Percentiles rank a stretch among this genome's conserved stretches.
phyloP scores from a whole-genome alignment of 2,329 filamentous ascomycete genomes.

The Nemania sp. region DNA sequence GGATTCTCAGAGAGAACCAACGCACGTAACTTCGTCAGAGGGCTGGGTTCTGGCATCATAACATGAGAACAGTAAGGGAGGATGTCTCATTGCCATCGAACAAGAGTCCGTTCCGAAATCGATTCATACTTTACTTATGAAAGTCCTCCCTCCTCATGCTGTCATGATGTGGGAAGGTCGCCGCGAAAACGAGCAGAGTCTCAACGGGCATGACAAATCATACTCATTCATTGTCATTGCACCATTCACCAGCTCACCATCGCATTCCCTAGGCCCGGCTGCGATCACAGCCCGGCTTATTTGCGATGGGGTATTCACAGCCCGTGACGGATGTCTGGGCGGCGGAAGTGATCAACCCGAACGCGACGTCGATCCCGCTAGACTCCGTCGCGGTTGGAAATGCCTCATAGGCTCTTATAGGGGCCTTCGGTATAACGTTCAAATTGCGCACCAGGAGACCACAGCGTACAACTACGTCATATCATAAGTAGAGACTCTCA shows the following conservation, averaged over 20 bases:
- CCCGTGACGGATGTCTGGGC: conserved; percentile 62
- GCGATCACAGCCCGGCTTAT: conserved; percentile 58
- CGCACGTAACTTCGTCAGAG: conserved; percentile 27
- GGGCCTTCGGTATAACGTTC: conserved; percentile 61
- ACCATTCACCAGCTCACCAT: conserved; percentile 56
- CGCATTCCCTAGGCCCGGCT: conserved; percentile 53
- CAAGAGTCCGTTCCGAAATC: background rate
- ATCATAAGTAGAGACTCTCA: conserved; percentile 54
- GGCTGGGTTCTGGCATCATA: conserved; percentile 35
- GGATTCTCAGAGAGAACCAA: background rate
- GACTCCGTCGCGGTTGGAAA: conserved; percentile 60
- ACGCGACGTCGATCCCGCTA: conserved; percentile 62
- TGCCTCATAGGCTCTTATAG: conserved; percentile 61
- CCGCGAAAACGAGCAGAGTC: conserved; percentile 60
- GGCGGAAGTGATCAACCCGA: conserved; percentile 65
- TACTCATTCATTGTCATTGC: conserved; percentile 44
- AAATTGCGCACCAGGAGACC: conserved; percentile 60
- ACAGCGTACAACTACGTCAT: conserved; percentile 58
- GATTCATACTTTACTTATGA: background rate
- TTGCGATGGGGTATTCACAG: conserved; percentile 65
- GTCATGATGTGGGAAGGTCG: conserved; percentile 53
- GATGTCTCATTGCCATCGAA: conserved; percentile 19
- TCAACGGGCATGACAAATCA: conserved; percentile 52
- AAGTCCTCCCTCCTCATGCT: too few relatives aligned
- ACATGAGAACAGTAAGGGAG: conserved; percentile 29